Evolutionary conservation across 352 stramenopile genomes (phyloP), one percentile per base, ranked within the genome.

Genomic region (Elongisporangium anandrum): DNA sequence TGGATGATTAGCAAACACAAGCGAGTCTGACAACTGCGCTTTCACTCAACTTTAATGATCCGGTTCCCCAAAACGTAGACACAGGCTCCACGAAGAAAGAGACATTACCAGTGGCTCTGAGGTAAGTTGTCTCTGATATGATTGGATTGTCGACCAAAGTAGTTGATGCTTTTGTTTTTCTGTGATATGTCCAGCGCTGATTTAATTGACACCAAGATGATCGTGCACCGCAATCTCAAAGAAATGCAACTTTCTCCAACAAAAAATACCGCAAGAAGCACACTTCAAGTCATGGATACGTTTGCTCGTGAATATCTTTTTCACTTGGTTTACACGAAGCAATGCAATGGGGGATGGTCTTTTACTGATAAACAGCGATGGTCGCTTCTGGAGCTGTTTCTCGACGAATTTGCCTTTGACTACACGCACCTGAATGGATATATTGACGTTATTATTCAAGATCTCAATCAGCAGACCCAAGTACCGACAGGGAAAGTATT

Each of bases 401-500:
- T 85, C 34, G 72, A 79, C 21, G 57, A 67, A n/a, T 70, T 66
- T 23, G 51, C 61, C 10, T 81, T 81, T 47, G 69, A 79, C 23
- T 80, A 65, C 56, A 59, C 70, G 2, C 58, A 76, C 34, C 60
- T 85, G 4, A 57, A 68, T 24, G 69, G 73, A 64, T 83, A 64
- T n/a, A 64, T 71, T 22, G 72, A 76, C 45, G 22, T 80, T 22
- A 69, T 85, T n/a, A 50, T 80, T 26, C 67, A 75, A 60, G 75
- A 85, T 55, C 48, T 82, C 16, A 62, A 63, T 16, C 5, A 45
- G 17, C 5, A 45, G 10, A 12, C 1, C 13, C 16, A 17, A 12
- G 10, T 15, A 4, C 34, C 34, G 17, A 45, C 4, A 2, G 34
- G 34, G 10, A 45, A 45, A 45, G 65, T 56, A 23, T 83, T 83